phyloP scores from a whole-genome alignment of 345 rosid genomes.

The Eutrema heterophyllum region DNA sequence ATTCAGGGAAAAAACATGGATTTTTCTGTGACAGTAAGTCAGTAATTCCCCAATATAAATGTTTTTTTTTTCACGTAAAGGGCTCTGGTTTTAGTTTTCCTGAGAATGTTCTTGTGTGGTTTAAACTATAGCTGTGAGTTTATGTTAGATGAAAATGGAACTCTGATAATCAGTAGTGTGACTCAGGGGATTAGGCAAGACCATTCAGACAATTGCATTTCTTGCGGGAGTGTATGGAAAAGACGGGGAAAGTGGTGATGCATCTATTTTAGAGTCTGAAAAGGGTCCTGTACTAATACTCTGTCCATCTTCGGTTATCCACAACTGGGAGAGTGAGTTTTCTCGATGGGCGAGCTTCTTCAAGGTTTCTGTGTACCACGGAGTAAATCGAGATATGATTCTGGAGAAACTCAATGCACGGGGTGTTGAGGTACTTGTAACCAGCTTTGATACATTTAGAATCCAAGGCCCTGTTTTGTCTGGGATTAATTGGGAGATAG shows the following conservation, averaged over 20 bases:
- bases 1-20: neutral
- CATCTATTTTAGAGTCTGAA: constrained; percentile 21
- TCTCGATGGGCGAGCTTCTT: constrained; percentile 85
- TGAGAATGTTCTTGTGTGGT: constrained; percentile 6
- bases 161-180: neutral
- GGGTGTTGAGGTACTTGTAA: constrained; percentile 67
- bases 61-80: neutral
- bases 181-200: constrained; percentile 93
- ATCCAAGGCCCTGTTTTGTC: constrained; percentile 70
- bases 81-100: neutral
- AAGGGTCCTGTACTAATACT: constrained; percentile 64
- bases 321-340: constrained; percentile 92
- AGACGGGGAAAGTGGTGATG: constrained; percentile 51
- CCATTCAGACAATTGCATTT: constrained; percentile 93
- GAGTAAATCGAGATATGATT: constrained; percentile 68
- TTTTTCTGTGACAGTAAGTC: neutral
- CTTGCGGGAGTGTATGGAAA: constrained; percentile 78
- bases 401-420: constrained; percentile 64
- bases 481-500: constrained; percentile 72
- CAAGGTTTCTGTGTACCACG: constrained; percentile 67
- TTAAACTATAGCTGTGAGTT: neutral
- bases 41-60: neutral
- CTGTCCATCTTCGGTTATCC: constrained; percentile 86
- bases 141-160: neutral
- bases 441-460: constrained; percentile 83